Base-by-base conservation (phyloP, 371 early-diverging fungal genomes). In the Actinomucor elegans region DNA sequence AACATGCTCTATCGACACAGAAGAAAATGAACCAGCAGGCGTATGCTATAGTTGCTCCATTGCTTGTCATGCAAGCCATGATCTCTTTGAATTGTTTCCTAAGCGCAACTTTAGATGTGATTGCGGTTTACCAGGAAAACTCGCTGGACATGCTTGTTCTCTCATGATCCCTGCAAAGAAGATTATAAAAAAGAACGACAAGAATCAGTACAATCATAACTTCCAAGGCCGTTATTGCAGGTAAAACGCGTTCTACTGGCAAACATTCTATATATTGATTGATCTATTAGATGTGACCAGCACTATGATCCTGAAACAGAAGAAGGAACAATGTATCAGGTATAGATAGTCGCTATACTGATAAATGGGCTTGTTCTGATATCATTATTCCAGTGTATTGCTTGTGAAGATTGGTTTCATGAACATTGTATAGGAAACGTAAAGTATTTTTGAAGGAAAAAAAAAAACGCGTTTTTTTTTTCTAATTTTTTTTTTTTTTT, bases 401-500 rank as follows among this genome's bases (percentile, higher is more conserved):
- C 84, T 0, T 96, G 96, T 65, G 87, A 91, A 59, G 94, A 91
- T 61, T 91, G 90, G 94, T 89, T 86, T 64, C 94, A 94, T 70
- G 87, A 90, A 26, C 60, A 69, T 0, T 95, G 95, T 61, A 90
- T 95, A 53, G 85, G 87, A 28, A 64, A 82, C 27, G 84, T 83
- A 71, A 66, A 64, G n/a, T n/a, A n/a, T n/a, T n/a, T n/a, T n/a
- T n/a, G 17, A 27, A 15, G 11, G 11, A 3, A 43, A 27, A 43
- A 14, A 21, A 48, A 14, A 15, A 34, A 33, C 11, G 33, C 49
- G 49, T 37, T 34, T 8, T n/a, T n/a, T n/a, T n/a, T 27, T 4
- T 26, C 23, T 24, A 2, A 41, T 51, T 5, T 34, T 48, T 23
- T 2, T 29, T 6, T 17, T 32, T 27, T 33, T 28, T 43, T 23